Conservation (phyloP, 2,329 filamentous ascomycete genomes). For the Cercospora sojina region DNA sequence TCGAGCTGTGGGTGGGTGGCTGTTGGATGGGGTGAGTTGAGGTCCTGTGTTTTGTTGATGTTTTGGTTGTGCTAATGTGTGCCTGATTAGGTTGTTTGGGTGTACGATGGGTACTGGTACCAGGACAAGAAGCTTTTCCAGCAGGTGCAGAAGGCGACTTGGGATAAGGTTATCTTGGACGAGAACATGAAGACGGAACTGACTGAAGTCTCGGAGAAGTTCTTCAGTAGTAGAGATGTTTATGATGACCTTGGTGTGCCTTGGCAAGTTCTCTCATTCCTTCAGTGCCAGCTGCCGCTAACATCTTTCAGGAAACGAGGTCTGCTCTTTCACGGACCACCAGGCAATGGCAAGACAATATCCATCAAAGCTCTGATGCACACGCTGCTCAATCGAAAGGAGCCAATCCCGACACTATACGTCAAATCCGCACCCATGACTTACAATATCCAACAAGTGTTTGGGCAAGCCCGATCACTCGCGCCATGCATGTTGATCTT, state of each 20-base stretch:
- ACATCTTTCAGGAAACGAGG: slow-evolving; percentile 41
- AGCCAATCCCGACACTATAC: slow-evolving; percentile 42
- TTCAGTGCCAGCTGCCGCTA: neutral
- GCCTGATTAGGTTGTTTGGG: slow-evolving; percentile 42
- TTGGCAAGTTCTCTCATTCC: slow-evolving; percentile 33
- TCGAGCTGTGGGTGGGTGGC: slow-evolving; percentile 36
- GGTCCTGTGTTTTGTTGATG: slow-evolving; percentile 33
- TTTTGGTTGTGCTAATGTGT: neutral
- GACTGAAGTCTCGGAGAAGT: slow-evolving; percentile 41
- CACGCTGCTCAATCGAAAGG: slow-evolving; percentile 41
- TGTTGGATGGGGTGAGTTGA: slow-evolving; percentile 14
- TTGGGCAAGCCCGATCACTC: slow-evolving; percentile 58
- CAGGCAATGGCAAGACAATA: slow-evolving; percentile 47
- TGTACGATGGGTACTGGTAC: slow-evolving; percentile 46
- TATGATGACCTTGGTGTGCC: slow-evolving; percentile 48
- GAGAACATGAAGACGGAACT: slow-evolving; percentile 46
- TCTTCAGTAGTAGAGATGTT: slow-evolving; percentile 42
- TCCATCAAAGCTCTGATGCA: slow-evolving; percentile 45
- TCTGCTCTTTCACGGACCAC: slow-evolving; percentile 36
- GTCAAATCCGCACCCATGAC: slow-evolving; percentile 39
- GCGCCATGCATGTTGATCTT: slow-evolving; percentile 70
- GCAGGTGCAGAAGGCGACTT: slow-evolving; percentile 44
- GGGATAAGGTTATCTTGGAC: slow-evolving; percentile 51
- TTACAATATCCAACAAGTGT: slow-evolving; percentile 54
- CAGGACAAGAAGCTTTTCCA: slow-evolving; percentile 42